Base-by-base conservation (phyloP, 345 rosid genomes). In the Salix udensis region DNA sequence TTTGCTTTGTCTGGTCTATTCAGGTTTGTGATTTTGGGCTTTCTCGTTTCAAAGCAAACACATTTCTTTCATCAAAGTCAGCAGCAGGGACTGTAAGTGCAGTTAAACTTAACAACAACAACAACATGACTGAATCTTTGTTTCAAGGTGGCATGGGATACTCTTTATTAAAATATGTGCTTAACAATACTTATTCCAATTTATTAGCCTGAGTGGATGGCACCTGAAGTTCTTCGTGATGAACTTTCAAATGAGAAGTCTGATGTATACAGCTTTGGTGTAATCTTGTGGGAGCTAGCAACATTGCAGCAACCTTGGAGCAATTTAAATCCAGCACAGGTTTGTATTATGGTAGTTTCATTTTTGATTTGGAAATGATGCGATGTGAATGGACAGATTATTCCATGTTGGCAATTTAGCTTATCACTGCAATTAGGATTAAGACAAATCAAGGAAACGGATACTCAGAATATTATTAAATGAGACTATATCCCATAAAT, bases 21-120 rank as follows among this genome's bases (percentile, higher is more conserved):
- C 84, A 96, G 99, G 99, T 96, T 77, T 91, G 97, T 76, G 99
- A 93, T 88, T 96, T 96, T 85, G 99, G 99, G 68, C 98, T 96
- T 80, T 96, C 99, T 42, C 96, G 99, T 70, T 87, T 94, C 64
- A 96, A 96, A 83, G 97, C 97, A 60, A 92, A 87, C 84, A 96
- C 99, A 42, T 96, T 92, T 79, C 93, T 96, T 65, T 94, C 99
- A 71, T 96, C 99, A 72, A 96, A 96, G 82, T 92, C 99, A 48
- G 99, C 99, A 34, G 99, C 99, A 68, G 99, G 99, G 82, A 96
- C 99, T 14, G 99, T 94, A 94, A 89, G 99, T 88, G 79, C 39
- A 78, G 7, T 80, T 58, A 53, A 71, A 53, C 68, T 79, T 75
- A 52, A 71, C 19, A 21, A 79, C 39, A 21, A 19, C 39, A 21